phyloP scores from a whole-genome alignment of 148 eudicot species.

The Rhododendron molle region DNA sequence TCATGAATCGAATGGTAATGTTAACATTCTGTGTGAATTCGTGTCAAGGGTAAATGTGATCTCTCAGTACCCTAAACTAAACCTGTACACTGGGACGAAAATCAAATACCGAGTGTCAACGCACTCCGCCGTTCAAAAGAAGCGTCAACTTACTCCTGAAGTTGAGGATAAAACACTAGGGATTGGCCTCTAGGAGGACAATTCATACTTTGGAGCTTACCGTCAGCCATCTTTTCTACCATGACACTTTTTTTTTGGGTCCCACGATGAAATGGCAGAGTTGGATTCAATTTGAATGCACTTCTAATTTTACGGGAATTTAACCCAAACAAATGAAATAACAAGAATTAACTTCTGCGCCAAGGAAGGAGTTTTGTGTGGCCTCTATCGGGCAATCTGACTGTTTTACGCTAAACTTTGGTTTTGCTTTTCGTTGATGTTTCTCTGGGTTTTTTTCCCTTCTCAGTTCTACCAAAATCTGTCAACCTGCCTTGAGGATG shows the following conservation, averaged over 20 bases:
- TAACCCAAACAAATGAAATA: neutral
- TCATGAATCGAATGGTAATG: no score
- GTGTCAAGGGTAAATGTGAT: neutral
- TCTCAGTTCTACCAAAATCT: slow-evolving; percentile 79
- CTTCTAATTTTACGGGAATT: neutral
- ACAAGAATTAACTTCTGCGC: neutral
- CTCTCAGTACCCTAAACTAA: neutral
- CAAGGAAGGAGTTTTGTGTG: neutral
- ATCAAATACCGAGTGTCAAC: neutral
- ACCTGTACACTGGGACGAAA: neutral
- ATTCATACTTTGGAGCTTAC: neutral
- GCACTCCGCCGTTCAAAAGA: neutral
- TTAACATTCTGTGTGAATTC: neutral
- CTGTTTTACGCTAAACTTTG: neutral
- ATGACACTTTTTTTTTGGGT: neutral
- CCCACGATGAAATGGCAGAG: neutral
- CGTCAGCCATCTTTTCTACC: neutral
- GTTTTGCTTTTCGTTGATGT: neutral
- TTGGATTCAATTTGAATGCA: neutral
- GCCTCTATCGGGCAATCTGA: neutral
- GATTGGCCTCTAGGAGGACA: neutral
- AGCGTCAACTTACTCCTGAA: neutral
- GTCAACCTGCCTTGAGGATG: slow-evolving; percentile 69
- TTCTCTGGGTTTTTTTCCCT: neutral
- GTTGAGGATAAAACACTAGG: neutral